Evolutionary conservation across 306 rosid species (phyloP), one percentile per base, ranked within the genome.

Genomic region (Trifolium subterraneum): DNA sequence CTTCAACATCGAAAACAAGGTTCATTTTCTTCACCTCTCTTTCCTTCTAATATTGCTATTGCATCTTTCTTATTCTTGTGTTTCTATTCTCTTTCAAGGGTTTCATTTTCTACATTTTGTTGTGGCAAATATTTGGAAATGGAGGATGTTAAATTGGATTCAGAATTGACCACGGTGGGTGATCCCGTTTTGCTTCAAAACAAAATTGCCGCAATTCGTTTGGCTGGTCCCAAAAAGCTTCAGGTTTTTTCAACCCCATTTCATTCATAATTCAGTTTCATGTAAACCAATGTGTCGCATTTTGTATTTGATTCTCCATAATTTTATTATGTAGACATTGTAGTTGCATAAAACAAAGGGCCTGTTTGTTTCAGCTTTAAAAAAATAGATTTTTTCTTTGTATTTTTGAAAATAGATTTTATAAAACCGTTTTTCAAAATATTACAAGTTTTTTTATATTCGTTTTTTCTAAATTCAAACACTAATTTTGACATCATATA

Each of bases 161-260:
- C 84, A 8, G 87, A 80, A 67, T 47, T 56, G 54, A 48, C 83
- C 8, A 81, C 82, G 12, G 84, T 84, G 68, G 79, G 50, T 74
- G 84, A 85, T 75, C 77, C 86, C 64, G 65, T 71, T 38, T 76
- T 51, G 10, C 80, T 91, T 38, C 81, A 73, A 39, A 58, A 68
- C 41, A 91, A 91, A 81, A 78, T 84, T 36, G 41, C 75, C 5
- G 85, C 89, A n/a, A 84, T 91, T 81, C 88, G 92, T 33, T 71
- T 12, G 36, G 87, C 72, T 35, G 94, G 97, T 66, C 84, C 86
- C 39, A 42, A 76, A 14, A 91, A 88, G 76, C 87, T 91, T 42
- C 92, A 91, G 91, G 97, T 91, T 72, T 42, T 44, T 16, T 13
- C 41, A 20, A 59, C 31, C 62, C 25, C 51, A 14, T 71, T 72